Conservation (phyloP, 495 filamentous ascomycete genomes). For the Aspergillus ellipticus region DNA sequence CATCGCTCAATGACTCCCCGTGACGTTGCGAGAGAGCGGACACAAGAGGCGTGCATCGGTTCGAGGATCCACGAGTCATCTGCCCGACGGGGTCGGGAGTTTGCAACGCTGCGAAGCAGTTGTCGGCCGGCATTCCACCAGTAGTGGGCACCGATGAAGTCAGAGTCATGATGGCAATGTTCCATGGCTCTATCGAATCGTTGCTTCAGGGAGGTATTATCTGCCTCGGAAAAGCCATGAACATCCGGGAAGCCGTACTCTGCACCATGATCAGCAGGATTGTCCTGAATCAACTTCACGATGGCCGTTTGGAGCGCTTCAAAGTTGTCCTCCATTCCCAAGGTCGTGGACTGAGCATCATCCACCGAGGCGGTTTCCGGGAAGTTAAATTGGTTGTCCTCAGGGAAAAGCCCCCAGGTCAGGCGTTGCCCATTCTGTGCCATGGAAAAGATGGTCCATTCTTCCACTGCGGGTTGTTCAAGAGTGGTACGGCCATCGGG, state of each 20-base stretch:
- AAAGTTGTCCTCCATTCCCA: slow-evolving; percentile 76
- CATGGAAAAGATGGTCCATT: slow-evolving; percentile 65
- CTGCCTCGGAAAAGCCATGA: background rate
- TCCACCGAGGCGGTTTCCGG: slow-evolving; percentile 35
- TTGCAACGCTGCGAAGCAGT: slow-evolving; percentile 26
- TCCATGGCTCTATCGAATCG: slow-evolving; percentile 41
- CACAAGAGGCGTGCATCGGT: slow-evolving; percentile 37
- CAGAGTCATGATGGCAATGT: slow-evolving; percentile 34
- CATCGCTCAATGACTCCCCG: slow-evolving; percentile 41
- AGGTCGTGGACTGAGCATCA: slow-evolving; percentile 57
- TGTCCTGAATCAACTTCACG: slow-evolving; percentile 75
- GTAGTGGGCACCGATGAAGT: slow-evolving; percentile 48
- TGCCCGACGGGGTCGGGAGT: slow-evolving; percentile 14
- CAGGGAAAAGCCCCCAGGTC: slow-evolving; percentile 61
- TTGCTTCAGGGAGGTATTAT: slow-evolving; percentile 29
- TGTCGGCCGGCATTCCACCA: slow-evolving; percentile 47
- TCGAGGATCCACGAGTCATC: slow-evolving; percentile 43
- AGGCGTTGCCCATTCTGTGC: slow-evolving; percentile 65
- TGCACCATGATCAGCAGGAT: slow-evolving; percentile 51
- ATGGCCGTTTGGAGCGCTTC: slow-evolving; percentile 80
- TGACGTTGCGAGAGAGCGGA: slow-evolving; percentile 33
- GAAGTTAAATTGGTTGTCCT: slow-evolving; percentile 17
- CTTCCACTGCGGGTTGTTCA: slow-evolving; percentile 40
- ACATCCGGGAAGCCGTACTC: slow-evolving; percentile 12
- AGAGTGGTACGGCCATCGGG: slow-evolving; percentile 28